phyloP scores from a whole-genome alignment of 2,329 filamentous ascomycete genomes.

The Alternaria sp. region DNA sequence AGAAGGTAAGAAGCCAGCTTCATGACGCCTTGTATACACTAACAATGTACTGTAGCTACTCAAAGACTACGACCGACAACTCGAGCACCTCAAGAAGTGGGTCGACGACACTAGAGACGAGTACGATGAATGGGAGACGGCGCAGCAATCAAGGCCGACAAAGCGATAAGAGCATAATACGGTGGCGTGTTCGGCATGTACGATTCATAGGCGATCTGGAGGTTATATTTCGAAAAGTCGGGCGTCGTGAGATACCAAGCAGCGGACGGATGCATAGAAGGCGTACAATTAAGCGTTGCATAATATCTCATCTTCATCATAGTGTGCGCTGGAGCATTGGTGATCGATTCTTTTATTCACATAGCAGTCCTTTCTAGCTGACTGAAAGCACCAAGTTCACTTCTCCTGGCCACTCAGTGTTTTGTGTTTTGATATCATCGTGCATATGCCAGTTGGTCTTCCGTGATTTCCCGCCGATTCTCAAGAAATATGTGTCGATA shows the following conservation, averaged over 20 bases:
- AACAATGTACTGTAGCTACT: constrained; percentile 65
- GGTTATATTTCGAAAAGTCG: constrained; percentile 25
- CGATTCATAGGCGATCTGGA: constrained; percentile 21
- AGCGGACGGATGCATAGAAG: constrained; percentile 12
- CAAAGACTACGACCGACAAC: constrained; percentile 82
- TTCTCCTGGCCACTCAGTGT: not conserved
- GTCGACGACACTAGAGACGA: constrained; percentile 66
- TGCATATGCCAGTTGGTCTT: not conserved
- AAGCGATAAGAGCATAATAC: constrained; percentile 30
- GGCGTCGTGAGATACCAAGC: constrained; percentile 27
- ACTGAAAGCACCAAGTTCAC: not conserved
- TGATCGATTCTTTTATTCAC: not conserved
- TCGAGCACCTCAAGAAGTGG: constrained; percentile 76
- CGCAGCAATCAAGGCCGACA: constrained; percentile 35
- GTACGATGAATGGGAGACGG: constrained; percentile 62
- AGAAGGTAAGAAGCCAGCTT: constrained; percentile 67
- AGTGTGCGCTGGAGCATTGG: not conserved
- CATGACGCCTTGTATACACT: constrained; percentile 3
- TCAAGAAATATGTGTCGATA: not conserved
- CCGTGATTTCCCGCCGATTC: not conserved
- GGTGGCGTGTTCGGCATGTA: constrained; percentile 17
- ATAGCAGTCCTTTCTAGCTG: not conserved
- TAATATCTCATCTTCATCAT: not conserved
- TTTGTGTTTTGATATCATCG: not conserved
- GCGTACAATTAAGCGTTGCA: constrained; percentile 4